Evolutionary conservation across 2,329 filamentous ascomycete species (phyloP).

Genomic region (Neurospora crassa): DNA sequence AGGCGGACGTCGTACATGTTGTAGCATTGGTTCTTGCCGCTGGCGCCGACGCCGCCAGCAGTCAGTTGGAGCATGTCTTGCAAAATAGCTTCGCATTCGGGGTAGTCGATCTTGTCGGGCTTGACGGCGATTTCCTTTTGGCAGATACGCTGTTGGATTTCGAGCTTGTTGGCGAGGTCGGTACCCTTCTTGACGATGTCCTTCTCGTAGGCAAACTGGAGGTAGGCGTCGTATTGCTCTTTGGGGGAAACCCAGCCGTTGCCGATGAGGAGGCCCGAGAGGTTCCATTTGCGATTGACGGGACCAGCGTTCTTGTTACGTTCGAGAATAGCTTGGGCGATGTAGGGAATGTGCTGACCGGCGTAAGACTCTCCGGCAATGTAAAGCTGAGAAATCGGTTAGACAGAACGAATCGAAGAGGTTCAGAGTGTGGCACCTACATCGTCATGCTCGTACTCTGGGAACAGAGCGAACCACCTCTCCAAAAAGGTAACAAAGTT

Average conservation of each 20-base stretch:
- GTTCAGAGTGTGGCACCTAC: slow-evolving; percentile 44
- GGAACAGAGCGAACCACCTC: slow-evolving; percentile 84
- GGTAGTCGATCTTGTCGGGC: slow-evolving; percentile 55
- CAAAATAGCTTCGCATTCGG: slow-evolving; percentile 68
- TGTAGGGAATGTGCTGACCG: slow-evolving; percentile 94
- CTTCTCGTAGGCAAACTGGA: slow-evolving; percentile 70
- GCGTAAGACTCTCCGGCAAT: slow-evolving; percentile 94
- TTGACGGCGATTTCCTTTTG: slow-evolving; percentile 44
- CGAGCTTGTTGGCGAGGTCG: slow-evolving; percentile 52
- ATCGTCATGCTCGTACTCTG: slow-evolving; percentile 85
- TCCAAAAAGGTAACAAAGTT: slow-evolving; percentile 86
- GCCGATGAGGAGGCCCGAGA: slow-evolving; percentile 82
- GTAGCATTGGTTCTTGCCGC: slow-evolving; percentile 52
- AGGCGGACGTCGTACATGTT: slow-evolving; percentile 98
- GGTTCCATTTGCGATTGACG: slow-evolving; percentile 53
- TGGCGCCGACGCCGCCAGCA: slow-evolving; percentile 32
- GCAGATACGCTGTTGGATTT: slow-evolving; percentile 62
- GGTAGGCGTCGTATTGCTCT: slow-evolving; percentile 84
- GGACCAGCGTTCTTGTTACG: slow-evolving; percentile 58
- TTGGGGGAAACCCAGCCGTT: slow-evolving; percentile 93
- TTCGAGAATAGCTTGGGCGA: slow-evolving; percentile 80
- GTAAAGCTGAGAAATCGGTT: slow-evolving; percentile 56
- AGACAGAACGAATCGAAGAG: slow-evolving; percentile 9
- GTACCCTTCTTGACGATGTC: slow-evolving; percentile 61
- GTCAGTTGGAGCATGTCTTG: slow-evolving; percentile 61